Conservation (phyloP, 1,284 basidiomycete species). For the Takashimella koratensis region DNA sequence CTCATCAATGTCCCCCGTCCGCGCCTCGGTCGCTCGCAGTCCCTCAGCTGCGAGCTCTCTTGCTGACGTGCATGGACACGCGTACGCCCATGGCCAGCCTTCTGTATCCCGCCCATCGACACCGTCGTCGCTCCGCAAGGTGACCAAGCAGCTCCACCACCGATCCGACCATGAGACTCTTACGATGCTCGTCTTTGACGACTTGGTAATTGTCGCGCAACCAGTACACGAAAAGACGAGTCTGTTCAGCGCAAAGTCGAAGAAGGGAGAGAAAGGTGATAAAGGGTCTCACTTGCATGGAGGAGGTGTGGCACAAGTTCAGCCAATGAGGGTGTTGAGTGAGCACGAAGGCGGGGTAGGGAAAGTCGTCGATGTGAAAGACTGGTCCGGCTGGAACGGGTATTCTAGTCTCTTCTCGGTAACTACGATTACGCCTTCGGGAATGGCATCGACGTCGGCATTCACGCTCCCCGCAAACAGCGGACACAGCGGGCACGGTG, state of each 20-base stretch:
- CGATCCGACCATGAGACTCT: constrained; percentile 53
- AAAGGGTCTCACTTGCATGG: no score
- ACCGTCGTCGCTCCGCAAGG: constrained; percentile 8
- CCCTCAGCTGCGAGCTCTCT: constrained; percentile 16
- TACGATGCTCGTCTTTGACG: constrained; percentile 62
- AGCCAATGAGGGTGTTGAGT: constrained; percentile 24
- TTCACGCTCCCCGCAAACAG: not conserved
- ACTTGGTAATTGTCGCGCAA: constrained; percentile 59
- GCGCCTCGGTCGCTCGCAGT: constrained; percentile 2
- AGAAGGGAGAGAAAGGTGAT: no score
- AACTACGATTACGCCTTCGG: not conserved
- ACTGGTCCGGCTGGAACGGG: constrained; percentile 24
- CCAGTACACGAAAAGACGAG: constrained; percentile 27
- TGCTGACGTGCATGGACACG: constrained; percentile 10
- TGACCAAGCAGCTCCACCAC: constrained; percentile 16
- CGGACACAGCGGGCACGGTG: no score
- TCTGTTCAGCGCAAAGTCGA: constrained; percentile 21
- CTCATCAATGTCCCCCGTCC: not conserved
- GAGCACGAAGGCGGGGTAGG: constrained; percentile 37
- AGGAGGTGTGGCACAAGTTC: no score
- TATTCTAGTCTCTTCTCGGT: not conserved
- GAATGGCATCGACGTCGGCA: not conserved
- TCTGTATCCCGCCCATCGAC: constrained; percentile 11
- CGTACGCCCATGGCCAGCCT: no score
- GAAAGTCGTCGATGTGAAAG: constrained; percentile 35